Conservation (phyloP, 192 early-diverging fungal genomes). For the Backusella tarrabulga region DNA sequence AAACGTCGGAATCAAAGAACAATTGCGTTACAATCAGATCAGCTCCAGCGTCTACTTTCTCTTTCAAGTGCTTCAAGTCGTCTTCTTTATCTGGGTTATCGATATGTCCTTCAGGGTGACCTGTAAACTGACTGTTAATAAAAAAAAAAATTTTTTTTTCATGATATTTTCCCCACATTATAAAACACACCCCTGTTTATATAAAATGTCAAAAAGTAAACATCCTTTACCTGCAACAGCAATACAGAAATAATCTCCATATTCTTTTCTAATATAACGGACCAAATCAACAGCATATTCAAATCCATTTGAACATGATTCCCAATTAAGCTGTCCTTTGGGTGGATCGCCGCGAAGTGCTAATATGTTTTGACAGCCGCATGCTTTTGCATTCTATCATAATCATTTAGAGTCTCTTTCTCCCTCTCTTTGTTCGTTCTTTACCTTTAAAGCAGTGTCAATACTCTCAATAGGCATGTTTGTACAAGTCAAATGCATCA, state of each 20-base stretch:
- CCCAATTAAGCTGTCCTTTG: slow-evolving; percentile 77
- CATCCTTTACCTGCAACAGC: slow-evolving; percentile 91
- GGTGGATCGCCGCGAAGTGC: slow-evolving; percentile 96
- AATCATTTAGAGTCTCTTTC: background rate
- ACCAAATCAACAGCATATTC: slow-evolving; percentile 86
- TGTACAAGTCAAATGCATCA: slow-evolving; percentile 98
- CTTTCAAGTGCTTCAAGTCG: slow-evolving; percentile 79
- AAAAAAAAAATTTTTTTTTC: background rate
- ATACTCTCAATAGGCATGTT: slow-evolving; percentile 93
- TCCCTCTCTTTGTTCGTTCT: background rate
- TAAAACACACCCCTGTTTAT: background rate
- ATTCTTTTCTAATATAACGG: slow-evolving; percentile 78
- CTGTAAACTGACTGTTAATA: slow-evolving; percentile 27
- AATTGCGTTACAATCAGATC: slow-evolving; percentile 96
- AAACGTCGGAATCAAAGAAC: slow-evolving; percentile 83
- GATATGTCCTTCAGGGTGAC: slow-evolving; percentile 92
- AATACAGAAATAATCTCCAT: slow-evolving; percentile 94
- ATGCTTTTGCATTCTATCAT: slow-evolving; percentile 67
- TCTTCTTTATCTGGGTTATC: slow-evolving; percentile 71
- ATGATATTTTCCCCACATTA: background rate
- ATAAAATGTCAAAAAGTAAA: slow-evolving; percentile 12
- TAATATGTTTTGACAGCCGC: slow-evolving; percentile 91
- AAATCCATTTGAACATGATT: slow-evolving; percentile 75
- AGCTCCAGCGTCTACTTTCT: slow-evolving; percentile 89
- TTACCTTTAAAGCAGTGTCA: slow-evolving; percentile 73